Base-by-base conservation (phyloP, 1,284 basidiomycete species). In the Leccinum subrobustum region DNA sequence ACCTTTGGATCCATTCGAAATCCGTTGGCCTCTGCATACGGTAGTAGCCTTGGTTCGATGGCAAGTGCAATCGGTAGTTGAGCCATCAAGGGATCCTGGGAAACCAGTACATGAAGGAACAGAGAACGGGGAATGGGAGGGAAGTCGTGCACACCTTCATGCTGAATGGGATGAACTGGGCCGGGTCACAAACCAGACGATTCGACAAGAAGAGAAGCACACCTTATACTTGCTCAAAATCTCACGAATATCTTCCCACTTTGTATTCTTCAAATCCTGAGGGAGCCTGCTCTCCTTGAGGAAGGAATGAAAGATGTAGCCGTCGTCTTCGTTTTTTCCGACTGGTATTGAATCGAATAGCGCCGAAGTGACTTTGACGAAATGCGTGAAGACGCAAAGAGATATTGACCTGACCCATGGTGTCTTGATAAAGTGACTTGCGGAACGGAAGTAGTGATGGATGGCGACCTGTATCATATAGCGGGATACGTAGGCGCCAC, bases 1-100 rank as follows among this genome's bases (percentile, higher is more conserved):
- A 85, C 86, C 81, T 88, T 89, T 70, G 80, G 80, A 70, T 91
- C 88, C 86, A 91, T 88, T 51, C 76, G 73, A 68, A 91, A 91
- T 8, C 89, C 89, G 73, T 91, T 91, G 29, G 79, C 78, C 29
- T 83, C 81, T 5, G 89, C 89, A 60, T 82, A 83, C 0, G 88
- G 87, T 47, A 91, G 78, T n/a, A 91, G 74, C 56, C 85, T 81
- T 16, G 89, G 89, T 72, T 91, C 89, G 60, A 90, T 82, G 14
- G 89, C 86, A 35, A 91, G 78, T 1, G 84, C 88, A 57, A 91
- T 79, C 18, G 89, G 89, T 60, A 91, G 85, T 67, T 89, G 87
- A 8, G 81, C 80, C 84, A 88, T 88, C 72, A 91, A 80, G 29
- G 88, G 88, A 68, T 91, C 89, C 86, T 90, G 66, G 57, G 63